phyloP scores from a whole-genome alignment of 1,284 basidiomycete species.

The Papiliotrema fonsecae region DNA sequence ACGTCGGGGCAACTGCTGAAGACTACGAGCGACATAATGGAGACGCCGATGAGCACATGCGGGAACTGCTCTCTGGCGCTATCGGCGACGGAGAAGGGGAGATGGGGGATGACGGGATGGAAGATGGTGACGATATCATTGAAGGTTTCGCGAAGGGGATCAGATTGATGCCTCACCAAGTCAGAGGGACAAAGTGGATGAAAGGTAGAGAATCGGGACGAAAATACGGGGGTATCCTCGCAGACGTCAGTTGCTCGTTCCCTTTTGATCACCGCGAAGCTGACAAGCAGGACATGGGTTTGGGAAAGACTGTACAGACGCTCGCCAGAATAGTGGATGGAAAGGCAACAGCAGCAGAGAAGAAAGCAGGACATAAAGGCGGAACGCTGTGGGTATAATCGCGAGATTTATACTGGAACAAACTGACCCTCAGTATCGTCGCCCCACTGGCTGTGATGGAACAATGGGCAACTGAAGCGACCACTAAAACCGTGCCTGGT shows the following conservation, averaged over 20 bases:
- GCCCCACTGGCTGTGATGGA: slow-evolving; percentile 78
- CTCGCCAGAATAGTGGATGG: slow-evolving; percentile 76
- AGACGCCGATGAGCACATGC: slow-evolving; percentile 56
- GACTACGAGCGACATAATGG: slow-evolving; percentile 31
- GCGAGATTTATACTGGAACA: neutral
- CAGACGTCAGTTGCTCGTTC: slow-evolving; percentile 63
- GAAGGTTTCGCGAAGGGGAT: slow-evolving; percentile 68
- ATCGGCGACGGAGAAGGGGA: slow-evolving; percentile 47
- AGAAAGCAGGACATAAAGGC: slow-evolving; percentile 60
- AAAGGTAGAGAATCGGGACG: slow-evolving; percentile 71
- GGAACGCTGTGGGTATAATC: slow-evolving; percentile 67
- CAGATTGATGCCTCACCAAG: slow-evolving; percentile 76
- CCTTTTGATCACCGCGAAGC: slow-evolving; percentile 1
- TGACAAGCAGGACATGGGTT: slow-evolving; percentile 49
- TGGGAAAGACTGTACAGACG: slow-evolving; percentile 92
- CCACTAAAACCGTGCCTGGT: slow-evolving; percentile 63
- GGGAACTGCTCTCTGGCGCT: slow-evolving; percentile 49
- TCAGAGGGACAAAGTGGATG: slow-evolving; percentile 82
- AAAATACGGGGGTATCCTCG: slow-evolving; percentile 78
- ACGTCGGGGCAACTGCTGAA: slow-evolving; percentile 27
- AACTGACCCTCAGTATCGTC: slow-evolving; percentile 58
- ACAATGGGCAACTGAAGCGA: slow-evolving; percentile 86
- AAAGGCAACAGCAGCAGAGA: slow-evolving; percentile 62
- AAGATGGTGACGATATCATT: slow-evolving; percentile 60
- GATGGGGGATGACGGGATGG: slow-evolving; percentile 50